Evolutionary conservation across 805 yeast species (phyloP).

Genomic region (Metschnikowia santaceciliae): DNA sequence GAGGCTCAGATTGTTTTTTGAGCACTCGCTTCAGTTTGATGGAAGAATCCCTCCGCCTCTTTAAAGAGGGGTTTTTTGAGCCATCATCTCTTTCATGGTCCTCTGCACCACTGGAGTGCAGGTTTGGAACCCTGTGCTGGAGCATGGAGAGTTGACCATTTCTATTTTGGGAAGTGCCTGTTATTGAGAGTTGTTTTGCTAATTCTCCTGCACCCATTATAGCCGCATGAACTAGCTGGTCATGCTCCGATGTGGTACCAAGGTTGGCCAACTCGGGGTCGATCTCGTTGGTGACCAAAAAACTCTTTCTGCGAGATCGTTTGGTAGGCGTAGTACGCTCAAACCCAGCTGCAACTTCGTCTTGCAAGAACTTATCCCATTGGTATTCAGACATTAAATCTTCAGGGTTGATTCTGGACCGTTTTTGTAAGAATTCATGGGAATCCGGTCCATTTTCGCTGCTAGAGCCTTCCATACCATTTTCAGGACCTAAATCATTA

Average conservation of each 20-base stretch:
- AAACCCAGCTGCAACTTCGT: slow-evolving; percentile 20
- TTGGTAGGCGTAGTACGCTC: slow-evolving; percentile 13
- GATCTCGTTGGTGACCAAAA: slow-evolving; percentile 19
- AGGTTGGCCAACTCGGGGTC: slow-evolving; percentile 39
- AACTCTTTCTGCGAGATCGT: slow-evolving; percentile 9
- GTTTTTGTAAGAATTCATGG: slow-evolving; percentile 8
- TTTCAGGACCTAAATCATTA: slow-evolving; percentile 1
- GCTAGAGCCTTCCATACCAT: too few species aligned
- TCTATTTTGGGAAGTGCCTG: slow-evolving; percentile 4
- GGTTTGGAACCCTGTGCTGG: slow-evolving; percentile 3
- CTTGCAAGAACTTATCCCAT: slow-evolving; percentile 39
- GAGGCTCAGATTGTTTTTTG: slow-evolving; percentile 6
- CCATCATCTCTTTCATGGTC: not conserved
- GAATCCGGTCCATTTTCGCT: slow-evolving; percentile 1
- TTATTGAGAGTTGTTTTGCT: slow-evolving; percentile 40
- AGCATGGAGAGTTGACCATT: not conserved
- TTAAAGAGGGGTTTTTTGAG: slow-evolving; percentile 10
- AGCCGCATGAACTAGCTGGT: slow-evolving; percentile 65
- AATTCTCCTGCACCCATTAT: slow-evolving; percentile 64
- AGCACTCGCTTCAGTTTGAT: slow-evolving; percentile 8
- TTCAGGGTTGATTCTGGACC: slow-evolving; percentile 23
- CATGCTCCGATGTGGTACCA: slow-evolving; percentile 47
- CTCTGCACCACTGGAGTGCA: not conserved
- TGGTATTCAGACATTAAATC: slow-evolving; percentile 51
- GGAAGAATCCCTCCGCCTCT: not conserved